Evolutionary conservation across 176 grass and related monocot species (phyloP), one percentile per base, ranked within the genome.

Genomic region (Saccharum spontaneum): DNA sequence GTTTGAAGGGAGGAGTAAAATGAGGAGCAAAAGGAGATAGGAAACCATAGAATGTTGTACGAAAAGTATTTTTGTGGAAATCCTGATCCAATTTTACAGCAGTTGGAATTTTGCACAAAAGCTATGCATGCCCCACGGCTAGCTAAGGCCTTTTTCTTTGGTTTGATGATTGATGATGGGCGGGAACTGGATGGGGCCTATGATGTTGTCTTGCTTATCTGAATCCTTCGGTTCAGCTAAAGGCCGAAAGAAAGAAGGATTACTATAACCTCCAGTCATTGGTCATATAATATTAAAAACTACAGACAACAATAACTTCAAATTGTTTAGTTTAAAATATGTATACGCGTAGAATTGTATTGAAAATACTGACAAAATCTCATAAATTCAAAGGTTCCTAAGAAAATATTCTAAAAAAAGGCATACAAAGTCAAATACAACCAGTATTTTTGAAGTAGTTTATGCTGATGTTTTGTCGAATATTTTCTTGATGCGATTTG

Each of bases 1-100:
- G 64, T 88, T 82, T 37, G 87, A 90, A 66, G 75, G 84, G 12
- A 94, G 77, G 46, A 48, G 66, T 69, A 88, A 81, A 49, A 69
- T 36, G 38, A 87, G 37, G 76, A n/a, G n/a, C n/a, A 85, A 30
- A 33, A 82, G 80, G 34, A 79, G 50, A 84, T 90, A 85, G 86
- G 22, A 18, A 4, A 44, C 9, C 69, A 33, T 67, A 49, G 13
- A 24, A 7, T 43, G 12, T 83, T 73, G 55, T 65, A 78, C 1
- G 16, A 23, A 26, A 14, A 20, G 59, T 24, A n/a, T n/a, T 59
- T 45, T 17, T 67, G 39, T 38, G 26, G 20, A 14, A 57, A 36
- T 65, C 17, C 41, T 71, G 20, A 16, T 36, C 70, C 5, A 39
- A 3, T 64, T 78, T 30, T 28, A 16, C 28, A 66, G n/a, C 59